Evolutionary conservation across 2,329 filamentous ascomycete genomes (phyloP).

Genomic region (Pseudocercospora fijiensis): DNA sequence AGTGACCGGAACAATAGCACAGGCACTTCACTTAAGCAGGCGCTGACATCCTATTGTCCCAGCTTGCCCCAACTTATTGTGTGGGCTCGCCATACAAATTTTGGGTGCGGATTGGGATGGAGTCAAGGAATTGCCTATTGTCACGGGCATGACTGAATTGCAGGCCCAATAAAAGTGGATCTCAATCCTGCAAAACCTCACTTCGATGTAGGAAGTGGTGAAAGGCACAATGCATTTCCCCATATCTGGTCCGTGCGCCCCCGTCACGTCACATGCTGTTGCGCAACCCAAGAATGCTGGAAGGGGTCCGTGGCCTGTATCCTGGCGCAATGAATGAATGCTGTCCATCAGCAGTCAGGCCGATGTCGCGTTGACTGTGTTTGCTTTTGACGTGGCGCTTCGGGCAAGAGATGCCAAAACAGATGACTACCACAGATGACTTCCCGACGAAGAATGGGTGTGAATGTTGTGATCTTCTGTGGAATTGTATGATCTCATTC

Average conservation of each 20-base stretch:
- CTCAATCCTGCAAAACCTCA: background rate
- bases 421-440: background rate
- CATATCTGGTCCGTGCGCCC: background rate
- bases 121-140: background rate
- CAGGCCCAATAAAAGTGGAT: background rate
- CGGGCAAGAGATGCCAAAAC: background rate
- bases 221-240: background rate
- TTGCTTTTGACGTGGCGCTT: no score
- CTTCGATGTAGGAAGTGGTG: background rate
- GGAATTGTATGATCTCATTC: no score
- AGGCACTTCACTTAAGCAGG: background rate
- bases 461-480: background rate
- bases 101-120: background rate
- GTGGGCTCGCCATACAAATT: background rate
- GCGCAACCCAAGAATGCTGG: background rate
- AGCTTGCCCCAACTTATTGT: background rate
- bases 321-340: background rate
- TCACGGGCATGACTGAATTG: background rate
- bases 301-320: background rate
- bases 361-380: no score
- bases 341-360: background rate
- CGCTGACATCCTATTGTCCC: slow-evolving; percentile 1
- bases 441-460: background rate
- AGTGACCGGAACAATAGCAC: slow-evolving; percentile 3
- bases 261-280: background rate